phyloP scores from a whole-genome alignment of 306 rosid species.

The Purshia tridentata region DNA sequence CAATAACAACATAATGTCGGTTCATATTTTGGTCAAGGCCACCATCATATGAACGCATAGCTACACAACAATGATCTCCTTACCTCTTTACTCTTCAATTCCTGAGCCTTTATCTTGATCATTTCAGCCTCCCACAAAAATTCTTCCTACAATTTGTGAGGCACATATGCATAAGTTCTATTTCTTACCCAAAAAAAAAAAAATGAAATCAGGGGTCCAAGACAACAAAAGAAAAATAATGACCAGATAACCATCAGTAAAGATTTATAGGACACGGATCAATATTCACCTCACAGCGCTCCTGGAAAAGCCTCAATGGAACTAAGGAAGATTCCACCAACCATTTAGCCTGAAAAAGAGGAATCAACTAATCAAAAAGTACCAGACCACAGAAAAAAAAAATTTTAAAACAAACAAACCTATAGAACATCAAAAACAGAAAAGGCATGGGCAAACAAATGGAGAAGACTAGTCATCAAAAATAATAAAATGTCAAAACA shows the following conservation, averaged over 20 bases:
- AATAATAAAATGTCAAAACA: neutral
- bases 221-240: conserved; percentile 24
- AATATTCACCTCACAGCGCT: conserved; percentile 87
- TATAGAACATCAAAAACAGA: neutral
- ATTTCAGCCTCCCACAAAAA: conserved; percentile 95
- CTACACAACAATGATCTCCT: conserved; percentile 24
- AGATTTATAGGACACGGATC: neutral
- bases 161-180: conserved; percentile 8
- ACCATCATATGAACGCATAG: conserved; percentile 5
- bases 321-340: conserved; percentile 81
- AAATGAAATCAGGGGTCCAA: neutral
- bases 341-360: conserved; percentile 78
- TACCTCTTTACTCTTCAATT: conserved; percentile 95
- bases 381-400: conserved; percentile 1
- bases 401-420: neutral
- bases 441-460: neutral
- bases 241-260: conserved; percentile 6
- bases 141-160: conserved; percentile 63
- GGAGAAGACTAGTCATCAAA: neutral
- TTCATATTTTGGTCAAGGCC: neutral
- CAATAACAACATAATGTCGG: neutral
- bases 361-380: neutral
- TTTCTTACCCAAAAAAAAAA: neutral
- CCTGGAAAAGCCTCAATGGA: conserved; percentile 85
- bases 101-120: conserved; percentile 95